Base-by-base conservation (phyloP, 495 filamentous ascomycete genomes). In the Penicillium paradoxum region DNA sequence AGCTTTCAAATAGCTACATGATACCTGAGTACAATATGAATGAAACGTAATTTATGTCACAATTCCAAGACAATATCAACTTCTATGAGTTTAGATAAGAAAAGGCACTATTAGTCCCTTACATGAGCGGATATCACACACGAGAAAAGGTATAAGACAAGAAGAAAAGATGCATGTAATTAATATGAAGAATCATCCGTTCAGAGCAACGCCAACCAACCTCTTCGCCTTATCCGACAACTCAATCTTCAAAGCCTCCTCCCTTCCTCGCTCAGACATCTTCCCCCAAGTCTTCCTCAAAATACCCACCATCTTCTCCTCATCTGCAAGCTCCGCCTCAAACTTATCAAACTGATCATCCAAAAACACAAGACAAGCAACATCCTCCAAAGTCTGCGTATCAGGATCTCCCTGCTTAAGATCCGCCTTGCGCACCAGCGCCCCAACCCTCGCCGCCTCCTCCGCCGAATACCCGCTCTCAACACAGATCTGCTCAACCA, bases 281-380 rank as follows among this genome's bases (percentile, higher is more conserved):
- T 93, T 93, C 41, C 55, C 84, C 89, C 89, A 93, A 33, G 87
- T 90, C 84, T 91, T 91, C 59, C 73, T 66, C 69, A 93, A 64
- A 53, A 93, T 90, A 11, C 62, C 73, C 11, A 91, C 55, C 39
- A 89, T 79, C 76, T 91, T 91, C 46, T 82, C 85, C 69, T 91
- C 63, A 59, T 66, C 88, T 78, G 83, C 63, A 79, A 76, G 51
- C 72, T 64, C 67, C 50, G 73, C 74, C 74, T 87, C 84, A 68
- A 90, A 93, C 41, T 75, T 77, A 60, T 88, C 88, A 54, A 91
- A 83, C 70, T 91, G 87, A 62, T 89, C 89, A 65, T 91, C 88
- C 59, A 93, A 64, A 66, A 93, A 93, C 30, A 93, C 89, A 39
- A 93, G 70, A 67, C 89, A 93, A 14, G 89, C 89, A 49, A 90